phyloP scores from a whole-genome alignment of 345 rosid species.

The Aquilaria malaccensis region DNA sequence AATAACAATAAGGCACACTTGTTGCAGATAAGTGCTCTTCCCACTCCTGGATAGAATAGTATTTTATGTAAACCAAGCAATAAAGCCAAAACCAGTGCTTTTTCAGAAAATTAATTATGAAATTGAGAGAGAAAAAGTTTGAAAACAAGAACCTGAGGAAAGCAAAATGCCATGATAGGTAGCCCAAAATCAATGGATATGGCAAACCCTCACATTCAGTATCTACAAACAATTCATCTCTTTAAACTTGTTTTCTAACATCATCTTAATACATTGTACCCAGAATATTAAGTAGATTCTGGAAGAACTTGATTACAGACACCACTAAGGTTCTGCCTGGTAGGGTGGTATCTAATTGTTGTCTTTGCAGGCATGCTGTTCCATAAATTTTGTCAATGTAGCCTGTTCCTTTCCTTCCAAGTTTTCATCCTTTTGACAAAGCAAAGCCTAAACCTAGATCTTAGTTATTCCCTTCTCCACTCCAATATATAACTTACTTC shows the following conservation, averaged over 20 bases:
- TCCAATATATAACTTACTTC: too few species aligned
- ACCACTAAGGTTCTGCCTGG: not conserved
- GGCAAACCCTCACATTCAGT: not conserved
- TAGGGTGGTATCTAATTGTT: too few species aligned
- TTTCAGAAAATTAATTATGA: not conserved
- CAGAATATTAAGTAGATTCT: too few species aligned
- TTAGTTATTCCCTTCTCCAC: too few species aligned
- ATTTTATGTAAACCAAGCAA: slow-evolving; percentile 13
- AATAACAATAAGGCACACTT: slow-evolving; percentile 83
- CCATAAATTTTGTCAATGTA: too few species aligned
- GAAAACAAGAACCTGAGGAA: not conserved
- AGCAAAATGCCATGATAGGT: not conserved
- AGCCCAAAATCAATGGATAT: not conserved
- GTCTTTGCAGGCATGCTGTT: too few species aligned
- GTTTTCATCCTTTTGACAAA: too few species aligned
- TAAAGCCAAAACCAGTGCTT: not conserved
- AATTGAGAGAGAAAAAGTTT: not conserved
- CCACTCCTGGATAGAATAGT: slow-evolving; percentile 65
- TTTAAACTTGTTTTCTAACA: not conserved
- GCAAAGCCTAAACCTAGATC: too few species aligned
- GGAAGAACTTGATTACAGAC: not conserved
- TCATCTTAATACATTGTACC: not conserved
- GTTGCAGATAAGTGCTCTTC: slow-evolving; percentile 99
- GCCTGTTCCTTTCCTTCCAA: too few species aligned
- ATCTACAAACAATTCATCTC: not conserved